A percentile compares a stretch with the other conserved stretches of the same genome.
Evolutionary conservation across 371 early-diverging fungal species (phyloP).

Genomic region (Batkoa obscura): DNA sequence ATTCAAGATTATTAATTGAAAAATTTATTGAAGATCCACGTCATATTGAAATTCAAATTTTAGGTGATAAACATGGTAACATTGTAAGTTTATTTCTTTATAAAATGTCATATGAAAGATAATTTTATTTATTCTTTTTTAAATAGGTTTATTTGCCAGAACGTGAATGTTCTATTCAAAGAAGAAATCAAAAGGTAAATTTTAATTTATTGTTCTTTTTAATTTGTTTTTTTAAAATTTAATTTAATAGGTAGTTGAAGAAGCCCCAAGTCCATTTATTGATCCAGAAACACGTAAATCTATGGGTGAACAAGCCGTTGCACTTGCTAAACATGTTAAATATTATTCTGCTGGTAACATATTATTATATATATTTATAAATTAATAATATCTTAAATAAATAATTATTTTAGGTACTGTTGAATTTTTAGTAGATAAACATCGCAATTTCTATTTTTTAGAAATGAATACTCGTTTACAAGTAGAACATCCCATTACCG

Average conservation of each 20-base stretch:
- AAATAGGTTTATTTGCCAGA: slow-evolving; percentile 57
- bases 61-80: slow-evolving; percentile 44
- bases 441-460: slow-evolving; percentile 63
- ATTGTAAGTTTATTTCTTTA: slow-evolving; percentile 13
- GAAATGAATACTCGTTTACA: slow-evolving; percentile 82
- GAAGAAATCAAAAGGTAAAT: slow-evolving; percentile 74
- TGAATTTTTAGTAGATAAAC: slow-evolving; percentile 60
- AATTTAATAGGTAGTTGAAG: slow-evolving; percentile 34
- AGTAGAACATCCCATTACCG: slow-evolving; percentile 96
- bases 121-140: neutral
- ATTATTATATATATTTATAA: neutral
- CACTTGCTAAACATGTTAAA: slow-evolving; percentile 55
- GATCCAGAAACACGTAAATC: slow-evolving; percentile 35
- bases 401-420: slow-evolving; percentile 30
- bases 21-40: slow-evolving; percentile 80
- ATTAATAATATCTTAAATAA: neutral
- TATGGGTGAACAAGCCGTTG: slow-evolving; percentile 74
- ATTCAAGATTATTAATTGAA: slow-evolving; percentile 75
- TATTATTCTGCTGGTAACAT: slow-evolving; percentile 53
- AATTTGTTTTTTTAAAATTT: neutral
- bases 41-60: slow-evolving; percentile 71
- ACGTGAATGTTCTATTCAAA: slow-evolving; percentile 80
- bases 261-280: slow-evolving; percentile 45
- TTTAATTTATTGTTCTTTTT: neutral
- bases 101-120: neutral